These are phyloP conservation scores for Daphne laureola DNA, from an alignment of 441 rosid species.

Conservation along the genomic window DNA sequence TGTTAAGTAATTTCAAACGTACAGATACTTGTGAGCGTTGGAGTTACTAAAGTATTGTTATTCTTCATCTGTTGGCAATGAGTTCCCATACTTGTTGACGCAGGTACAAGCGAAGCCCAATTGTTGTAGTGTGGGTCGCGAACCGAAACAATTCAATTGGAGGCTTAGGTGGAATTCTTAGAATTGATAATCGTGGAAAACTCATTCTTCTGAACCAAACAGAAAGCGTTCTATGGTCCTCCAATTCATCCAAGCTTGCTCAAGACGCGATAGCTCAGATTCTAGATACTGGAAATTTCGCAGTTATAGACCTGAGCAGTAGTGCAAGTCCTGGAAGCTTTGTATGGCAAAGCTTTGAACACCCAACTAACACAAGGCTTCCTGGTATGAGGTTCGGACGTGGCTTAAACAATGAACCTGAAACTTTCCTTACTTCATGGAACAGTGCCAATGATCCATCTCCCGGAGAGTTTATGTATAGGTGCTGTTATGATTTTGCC, in stretches of 20 bases:
- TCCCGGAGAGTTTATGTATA: conserved; percentile 4
- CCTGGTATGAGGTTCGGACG: conserved; percentile 14
- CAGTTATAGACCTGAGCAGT: conserved; percentile 12
- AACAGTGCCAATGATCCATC: conserved; percentile 14
- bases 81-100: too few species aligned
- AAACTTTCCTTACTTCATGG: conserved; percentile 15
- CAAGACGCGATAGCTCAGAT: conserved; percentile 2
- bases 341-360: conserved; percentile 34
- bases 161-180: neutral
- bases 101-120: conserved; percentile 2
- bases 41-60: too few species aligned
- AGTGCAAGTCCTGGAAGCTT: neutral
- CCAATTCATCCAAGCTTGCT: neutral
- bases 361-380: neutral
- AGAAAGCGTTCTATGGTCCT: conserved; percentile 8
- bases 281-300: conserved; percentile 18
- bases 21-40: too few species aligned
- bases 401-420: conserved; percentile 9
- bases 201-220: neutral
- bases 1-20: too few species aligned
- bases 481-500: too few species aligned
- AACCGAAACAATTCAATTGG: conserved; percentile 6
- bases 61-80: too few species aligned
- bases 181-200: neutral
- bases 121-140: conserved; percentile 7